Percentiles rank a stretch among this genome's conserved stretches.
Evolutionary conservation across 176 grass and related monocot genomes (phyloP).

Genomic region (Secale cereale): DNA sequence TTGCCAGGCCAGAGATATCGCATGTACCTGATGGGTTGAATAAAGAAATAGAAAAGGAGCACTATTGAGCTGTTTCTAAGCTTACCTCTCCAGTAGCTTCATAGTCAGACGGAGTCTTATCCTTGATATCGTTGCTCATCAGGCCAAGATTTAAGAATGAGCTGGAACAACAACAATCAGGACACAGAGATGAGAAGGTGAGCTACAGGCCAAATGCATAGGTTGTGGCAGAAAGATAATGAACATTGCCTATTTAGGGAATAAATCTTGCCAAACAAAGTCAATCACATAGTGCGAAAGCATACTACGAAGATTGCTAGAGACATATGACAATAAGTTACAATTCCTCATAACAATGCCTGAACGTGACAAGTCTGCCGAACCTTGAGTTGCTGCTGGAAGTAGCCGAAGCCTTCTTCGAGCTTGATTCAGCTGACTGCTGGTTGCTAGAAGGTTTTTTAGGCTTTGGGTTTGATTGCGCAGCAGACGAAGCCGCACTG

Average conservation of each 20-base stretch:
- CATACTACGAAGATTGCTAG: background rate
- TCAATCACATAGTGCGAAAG: background rate
- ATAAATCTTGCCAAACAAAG: background rate
- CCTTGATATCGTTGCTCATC: slow-evolving; percentile 50
- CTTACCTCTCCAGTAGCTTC: slow-evolving; percentile 91
- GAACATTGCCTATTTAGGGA: slow-evolving; percentile 1
- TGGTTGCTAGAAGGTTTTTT: slow-evolving; percentile 65
- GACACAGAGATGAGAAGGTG: background rate
- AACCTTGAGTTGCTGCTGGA: slow-evolving; percentile 91
- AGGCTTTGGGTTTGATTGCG: slow-evolving; percentile 52
- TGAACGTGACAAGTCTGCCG: background rate
- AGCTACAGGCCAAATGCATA: background rate
- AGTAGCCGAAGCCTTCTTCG: slow-evolving; percentile 55
- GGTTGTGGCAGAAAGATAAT: background rate
- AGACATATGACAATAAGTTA: background rate
- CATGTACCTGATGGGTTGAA: slow-evolving; percentile 2
- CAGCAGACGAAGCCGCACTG: slow-evolving; percentile 37
- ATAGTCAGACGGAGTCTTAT: slow-evolving; percentile 54
- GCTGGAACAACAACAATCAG: slow-evolving; percentile 32
- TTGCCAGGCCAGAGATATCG: background rate
- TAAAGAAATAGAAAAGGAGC: background rate
- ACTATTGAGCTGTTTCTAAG: background rate
- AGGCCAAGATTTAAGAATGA: slow-evolving; percentile 79
- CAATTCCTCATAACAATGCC: background rate
- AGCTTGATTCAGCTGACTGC: slow-evolving; percentile 33